Conservation (phyloP, 768 basidiomycete genomes). For the Suillus ampliporus region DNA sequence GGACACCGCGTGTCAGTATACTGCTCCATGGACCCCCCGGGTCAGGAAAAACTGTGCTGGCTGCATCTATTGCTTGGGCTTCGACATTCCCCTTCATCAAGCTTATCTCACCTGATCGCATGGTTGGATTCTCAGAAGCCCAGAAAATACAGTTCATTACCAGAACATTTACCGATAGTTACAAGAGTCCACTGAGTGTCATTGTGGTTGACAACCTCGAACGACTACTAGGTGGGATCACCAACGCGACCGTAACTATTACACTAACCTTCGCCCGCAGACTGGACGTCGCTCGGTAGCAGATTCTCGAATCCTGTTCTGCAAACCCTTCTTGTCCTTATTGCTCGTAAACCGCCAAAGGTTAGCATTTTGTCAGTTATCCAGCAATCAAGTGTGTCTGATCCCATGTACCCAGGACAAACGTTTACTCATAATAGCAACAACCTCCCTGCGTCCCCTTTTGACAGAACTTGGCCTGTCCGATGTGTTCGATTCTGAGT, state of each 20-base stretch:
- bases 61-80: constrained; percentile 89
- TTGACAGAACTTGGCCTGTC: constrained; percentile 86
- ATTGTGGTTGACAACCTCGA: constrained; percentile 96
- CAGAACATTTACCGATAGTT: constrained; percentile 93
- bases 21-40: constrained; percentile 90
- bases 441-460: constrained; percentile 86
- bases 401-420: constrained; percentile 64
- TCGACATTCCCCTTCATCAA: constrained; percentile 99
- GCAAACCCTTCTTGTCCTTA: constrained; percentile 87
- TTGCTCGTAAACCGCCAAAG: constrained; percentile 91
- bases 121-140: constrained; percentile 94
- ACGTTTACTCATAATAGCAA: constrained; percentile 89
- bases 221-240: constrained; percentile 77
- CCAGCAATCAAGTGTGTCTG: not conserved
- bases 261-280: constrained; percentile 44
- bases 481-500: constrained; percentile 89
- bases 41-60: constrained; percentile 93
- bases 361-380: constrained; percentile 44
- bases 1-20: constrained; percentile 91
- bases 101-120: constrained; percentile 91
- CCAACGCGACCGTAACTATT: not conserved
- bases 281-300: constrained; percentile 97
- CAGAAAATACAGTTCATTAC: constrained; percentile 92
- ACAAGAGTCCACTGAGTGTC: constrained; percentile 96
- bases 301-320: constrained; percentile 94